Conservation (phyloP, 2,329 filamentous ascomycete genomes). For the Claviceps humidiphila region DNA sequence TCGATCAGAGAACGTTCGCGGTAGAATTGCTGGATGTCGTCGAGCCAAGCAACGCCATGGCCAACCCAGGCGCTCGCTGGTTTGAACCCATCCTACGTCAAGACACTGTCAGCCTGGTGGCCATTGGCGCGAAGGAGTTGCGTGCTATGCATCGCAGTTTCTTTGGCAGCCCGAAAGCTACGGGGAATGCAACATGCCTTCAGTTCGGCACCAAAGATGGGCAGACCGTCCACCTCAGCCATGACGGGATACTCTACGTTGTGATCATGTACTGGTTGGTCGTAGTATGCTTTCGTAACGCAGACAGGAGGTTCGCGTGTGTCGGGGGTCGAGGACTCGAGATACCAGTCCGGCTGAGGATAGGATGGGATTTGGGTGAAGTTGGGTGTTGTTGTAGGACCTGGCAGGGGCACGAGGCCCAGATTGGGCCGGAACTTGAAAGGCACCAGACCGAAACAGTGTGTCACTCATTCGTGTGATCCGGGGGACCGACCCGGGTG, state of each 20-base stretch:
- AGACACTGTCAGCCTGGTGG: neutral
- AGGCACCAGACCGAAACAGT: neutral
- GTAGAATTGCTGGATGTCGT: slow-evolving; percentile 95
- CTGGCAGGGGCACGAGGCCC: too few relatives aligned
- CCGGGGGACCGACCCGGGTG: too few relatives aligned
- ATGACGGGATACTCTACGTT: slow-evolving; percentile 31
- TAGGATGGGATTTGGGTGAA: neutral
- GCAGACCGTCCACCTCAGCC: slow-evolving; percentile 70
- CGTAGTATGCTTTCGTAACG: slow-evolving; percentile 2
- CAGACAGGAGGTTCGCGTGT: neutral
- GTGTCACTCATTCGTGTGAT: neutral
- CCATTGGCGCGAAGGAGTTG: neutral
- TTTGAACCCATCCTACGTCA: slow-evolving; percentile 79
- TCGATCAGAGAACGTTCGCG: slow-evolving; percentile 87
- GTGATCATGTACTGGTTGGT: slow-evolving; percentile 9
- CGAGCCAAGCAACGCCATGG: slow-evolving; percentile 84
- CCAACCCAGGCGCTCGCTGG: slow-evolving; percentile 84
- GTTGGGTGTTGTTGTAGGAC: neutral
- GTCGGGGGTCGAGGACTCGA: neutral
- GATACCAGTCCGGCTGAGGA: neutral
- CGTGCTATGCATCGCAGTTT: neutral
- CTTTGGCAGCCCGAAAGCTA: neutral
- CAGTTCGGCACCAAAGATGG: slow-evolving; percentile 84
- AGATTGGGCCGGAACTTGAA: neutral
- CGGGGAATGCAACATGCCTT: slow-evolving; percentile 47